These are phyloP conservation scores for Scenedesmus sp. DNA, from an alignment of 163 green algal genomes.

Conservation along the genomic window DNA sequence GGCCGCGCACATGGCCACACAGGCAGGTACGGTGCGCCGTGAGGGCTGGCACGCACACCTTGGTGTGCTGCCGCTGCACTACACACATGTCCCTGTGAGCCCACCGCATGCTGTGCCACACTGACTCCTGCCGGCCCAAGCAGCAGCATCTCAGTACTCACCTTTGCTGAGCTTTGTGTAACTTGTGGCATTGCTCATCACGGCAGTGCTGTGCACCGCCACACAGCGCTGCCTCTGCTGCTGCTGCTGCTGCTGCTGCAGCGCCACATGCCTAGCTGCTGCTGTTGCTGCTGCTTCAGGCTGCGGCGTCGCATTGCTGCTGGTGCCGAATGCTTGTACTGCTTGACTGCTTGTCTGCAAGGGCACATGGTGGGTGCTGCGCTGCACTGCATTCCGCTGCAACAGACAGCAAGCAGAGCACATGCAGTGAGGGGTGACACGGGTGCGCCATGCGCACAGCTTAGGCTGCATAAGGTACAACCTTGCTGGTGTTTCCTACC, in stretches of 20 bases:
- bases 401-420: neutral
- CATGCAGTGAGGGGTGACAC: neutral
- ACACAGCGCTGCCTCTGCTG: constrained; percentile 20
- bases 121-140: neutral
- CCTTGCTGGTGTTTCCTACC: neutral
- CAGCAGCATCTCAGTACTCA: neutral
- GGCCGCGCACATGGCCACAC: too few species aligned
- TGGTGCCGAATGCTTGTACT: neutral
- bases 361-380: neutral
- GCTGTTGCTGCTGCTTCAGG: neutral
- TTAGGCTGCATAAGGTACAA: neutral
- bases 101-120: neutral
- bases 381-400: neutral
- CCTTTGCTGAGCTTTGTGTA: constrained; percentile 9
- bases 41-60: too few species aligned
- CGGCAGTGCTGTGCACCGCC: constrained; percentile 11
- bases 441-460: neutral
- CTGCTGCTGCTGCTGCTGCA: constrained; percentile 10
- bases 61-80: too few species aligned
- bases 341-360: neutral
- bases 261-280: neutral
- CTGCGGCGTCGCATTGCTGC: neutral
- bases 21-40: too few species aligned
- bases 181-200: neutral
- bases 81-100: neutral